A percentile compares a stretch with the other conserved stretches of the same genome.
Evolutionary conservation across 2,329 filamentous ascomycete species (phyloP).

Genomic region (Fusarium brevicatenulatum): DNA sequence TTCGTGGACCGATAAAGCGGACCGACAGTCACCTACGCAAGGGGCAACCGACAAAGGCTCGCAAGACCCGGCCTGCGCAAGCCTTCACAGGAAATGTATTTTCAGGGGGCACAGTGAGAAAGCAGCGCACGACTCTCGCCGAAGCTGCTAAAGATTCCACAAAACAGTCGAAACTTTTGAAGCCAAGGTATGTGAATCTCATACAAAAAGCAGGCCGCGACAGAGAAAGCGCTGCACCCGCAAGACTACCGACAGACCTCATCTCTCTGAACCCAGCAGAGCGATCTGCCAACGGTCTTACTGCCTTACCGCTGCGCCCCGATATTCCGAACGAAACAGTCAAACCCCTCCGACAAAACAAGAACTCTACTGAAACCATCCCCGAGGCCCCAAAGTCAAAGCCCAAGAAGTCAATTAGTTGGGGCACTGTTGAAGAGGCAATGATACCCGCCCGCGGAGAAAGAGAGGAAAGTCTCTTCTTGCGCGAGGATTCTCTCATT

Average conservation of each 20-base stretch:
- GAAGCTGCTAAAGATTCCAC: slow-evolving; percentile 55
- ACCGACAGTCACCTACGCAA: slow-evolving; percentile 1
- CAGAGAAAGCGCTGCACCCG: slow-evolving; percentile 54
- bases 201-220: slow-evolving; percentile 56
- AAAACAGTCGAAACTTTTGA: slow-evolving; percentile 55
- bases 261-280: slow-evolving; percentile 47
- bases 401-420: slow-evolving; percentile 45
- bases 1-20: not conserved
- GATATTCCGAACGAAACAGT: not conserved
- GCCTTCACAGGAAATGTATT: slow-evolving; percentile 56
- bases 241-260: slow-evolving; percentile 46
- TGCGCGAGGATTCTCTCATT: slow-evolving; percentile 8
- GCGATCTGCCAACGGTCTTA: not conserved
- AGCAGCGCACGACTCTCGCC: slow-evolving; percentile 49
- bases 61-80: slow-evolving; percentile 16
- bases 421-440: slow-evolving; percentile 30
- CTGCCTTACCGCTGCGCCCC: not conserved
- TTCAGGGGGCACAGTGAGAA: slow-evolving; percentile 53
- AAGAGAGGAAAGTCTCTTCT: slow-evolving; percentile 39
- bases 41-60: slow-evolving; percentile 8
- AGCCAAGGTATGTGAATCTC: slow-evolving; percentile 49
- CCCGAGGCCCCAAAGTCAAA: slow-evolving; percentile 12
- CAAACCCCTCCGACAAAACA: slow-evolving; percentile 21
- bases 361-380: not conserved
- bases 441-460: slow-evolving; percentile 43